A percentile compares a stretch with the other conserved stretches of the same genome.
Evolutionary conservation across 306 rosid species (phyloP).

Genomic region (Malus sylvestris): DNA sequence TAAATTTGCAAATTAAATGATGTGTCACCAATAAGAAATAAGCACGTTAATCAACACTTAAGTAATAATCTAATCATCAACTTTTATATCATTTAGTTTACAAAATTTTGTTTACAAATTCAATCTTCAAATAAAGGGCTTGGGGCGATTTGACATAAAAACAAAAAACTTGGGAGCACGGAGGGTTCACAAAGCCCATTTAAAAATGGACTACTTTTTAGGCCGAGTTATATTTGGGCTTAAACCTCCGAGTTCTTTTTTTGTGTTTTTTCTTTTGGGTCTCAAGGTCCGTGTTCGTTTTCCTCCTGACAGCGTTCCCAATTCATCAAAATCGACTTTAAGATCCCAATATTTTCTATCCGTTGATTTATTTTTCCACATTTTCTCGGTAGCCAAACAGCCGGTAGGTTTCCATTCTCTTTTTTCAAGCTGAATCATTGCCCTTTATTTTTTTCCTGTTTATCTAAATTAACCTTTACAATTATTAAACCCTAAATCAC

Average conservation of each 20-base stretch:
- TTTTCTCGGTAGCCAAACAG: conserved; percentile 22
- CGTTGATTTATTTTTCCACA: background rate
- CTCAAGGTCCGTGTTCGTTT: background rate
- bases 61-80: too few species aligned
- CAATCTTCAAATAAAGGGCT: background rate
- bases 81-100: too few species aligned
- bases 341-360: background rate
- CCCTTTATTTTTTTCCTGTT: background rate
- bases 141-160: background rate
- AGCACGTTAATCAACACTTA: too few species aligned
- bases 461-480: background rate
- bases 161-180: too few species aligned
- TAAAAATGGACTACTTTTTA: background rate
- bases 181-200: background rate
- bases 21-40: too few species aligned
- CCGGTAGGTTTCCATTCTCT: background rate
- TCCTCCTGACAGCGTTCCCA: background rate
- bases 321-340: background rate
- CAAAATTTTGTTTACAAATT: too few species aligned
- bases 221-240: background rate
- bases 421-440: background rate
- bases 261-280: too few species aligned
- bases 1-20: too few species aligned
- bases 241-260: too few species aligned
- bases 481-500: background rate